Evolutionary conservation across 805 yeast genomes (phyloP).

Genomic region (Candida palmyrensis): DNA sequence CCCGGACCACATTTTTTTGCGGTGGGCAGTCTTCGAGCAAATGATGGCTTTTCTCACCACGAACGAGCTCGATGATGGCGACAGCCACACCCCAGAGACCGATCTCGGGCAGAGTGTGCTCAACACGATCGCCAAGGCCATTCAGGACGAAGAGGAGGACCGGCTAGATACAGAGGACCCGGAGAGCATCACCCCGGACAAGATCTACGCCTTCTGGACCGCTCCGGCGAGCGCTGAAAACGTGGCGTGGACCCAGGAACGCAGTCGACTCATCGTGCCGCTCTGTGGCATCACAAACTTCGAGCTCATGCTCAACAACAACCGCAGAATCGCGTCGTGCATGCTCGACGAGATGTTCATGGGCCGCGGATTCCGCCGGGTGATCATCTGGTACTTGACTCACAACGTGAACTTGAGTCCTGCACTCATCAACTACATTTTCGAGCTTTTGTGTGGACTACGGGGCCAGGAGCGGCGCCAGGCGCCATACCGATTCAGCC

Average conservation of each 20-base stretch:
- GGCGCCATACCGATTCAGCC: constrained; percentile 40
- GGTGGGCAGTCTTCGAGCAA: constrained; percentile 19
- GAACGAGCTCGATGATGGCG: constrained; percentile 14
- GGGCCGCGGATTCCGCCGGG: constrained; percentile 60
- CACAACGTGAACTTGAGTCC: constrained; percentile 51
- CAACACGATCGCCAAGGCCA: constrained; percentile 50
- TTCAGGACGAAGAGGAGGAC: constrained; percentile 32
- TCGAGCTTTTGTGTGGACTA: constrained; percentile 52
- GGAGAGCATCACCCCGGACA: constrained; percentile 40
- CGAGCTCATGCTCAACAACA: constrained; percentile 46
- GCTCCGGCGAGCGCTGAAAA: constrained; percentile 23
- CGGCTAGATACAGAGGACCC: constrained; percentile 4
- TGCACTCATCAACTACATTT: constrained; percentile 56
- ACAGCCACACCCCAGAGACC: too few relatives aligned
- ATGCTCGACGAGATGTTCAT: constrained; percentile 68
- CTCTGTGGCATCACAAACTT: constrained; percentile 36
- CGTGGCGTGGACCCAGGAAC: constrained; percentile 18
- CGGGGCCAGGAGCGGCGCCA: constrained; percentile 27
- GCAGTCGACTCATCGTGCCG: constrained; percentile 25
- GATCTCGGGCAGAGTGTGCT: constrained; percentile 29
- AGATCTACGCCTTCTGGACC: constrained; percentile 43
- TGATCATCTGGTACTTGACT: constrained; percentile 62
- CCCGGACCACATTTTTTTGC: constrained; percentile 23
- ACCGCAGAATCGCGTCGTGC: constrained; percentile 49
- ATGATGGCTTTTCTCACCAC: constrained; percentile 20